These are phyloP conservation scores for Dipodascus albidus DNA, from an alignment of 805 yeast genomes.

Conservation along the genomic window DNA sequence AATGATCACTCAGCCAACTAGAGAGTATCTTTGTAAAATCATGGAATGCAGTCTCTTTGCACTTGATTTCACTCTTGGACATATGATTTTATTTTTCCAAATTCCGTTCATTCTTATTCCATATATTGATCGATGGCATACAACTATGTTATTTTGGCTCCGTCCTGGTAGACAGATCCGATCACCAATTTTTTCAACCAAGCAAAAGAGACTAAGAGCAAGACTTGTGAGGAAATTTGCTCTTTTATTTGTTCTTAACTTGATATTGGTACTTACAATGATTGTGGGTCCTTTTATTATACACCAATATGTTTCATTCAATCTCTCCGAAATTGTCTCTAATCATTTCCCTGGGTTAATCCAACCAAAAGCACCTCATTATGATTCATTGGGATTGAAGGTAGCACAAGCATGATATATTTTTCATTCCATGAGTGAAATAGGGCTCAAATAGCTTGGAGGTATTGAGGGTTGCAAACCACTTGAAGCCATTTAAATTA, in stretches of 20 bases:
- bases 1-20: slow-evolving; percentile 72
- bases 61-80: slow-evolving; percentile 83
- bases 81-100: slow-evolving; percentile 65
- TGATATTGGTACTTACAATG: slow-evolving; percentile 49
- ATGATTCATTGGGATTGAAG: not conserved
- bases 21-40: slow-evolving; percentile 79
- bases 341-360: slow-evolving; percentile 22
- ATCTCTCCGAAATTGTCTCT: slow-evolving; percentile 14
- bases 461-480: not conserved
- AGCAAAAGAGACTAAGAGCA: slow-evolving; percentile 67
- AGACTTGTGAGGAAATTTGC: slow-evolving; percentile 81
- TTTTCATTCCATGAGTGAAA: too few species aligned
- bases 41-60: slow-evolving; percentile 84
- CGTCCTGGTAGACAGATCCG: slow-evolving; percentile 77
- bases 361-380: slow-evolving; percentile 14
- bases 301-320: slow-evolving; percentile 6
- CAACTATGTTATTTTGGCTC: slow-evolving; percentile 91
- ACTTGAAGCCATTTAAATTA: not conserved
- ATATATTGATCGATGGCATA: slow-evolving; percentile 79
- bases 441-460: not conserved
- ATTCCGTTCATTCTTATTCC: slow-evolving; percentile 74
- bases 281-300: slow-evolving; percentile 73
- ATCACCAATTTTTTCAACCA: slow-evolving; percentile 77
- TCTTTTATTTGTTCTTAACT: slow-evolving; percentile 47
- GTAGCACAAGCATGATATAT: not conserved